phyloP scores from a whole-genome alignment of 306 rosid species.

The Medicago arabica region DNA sequence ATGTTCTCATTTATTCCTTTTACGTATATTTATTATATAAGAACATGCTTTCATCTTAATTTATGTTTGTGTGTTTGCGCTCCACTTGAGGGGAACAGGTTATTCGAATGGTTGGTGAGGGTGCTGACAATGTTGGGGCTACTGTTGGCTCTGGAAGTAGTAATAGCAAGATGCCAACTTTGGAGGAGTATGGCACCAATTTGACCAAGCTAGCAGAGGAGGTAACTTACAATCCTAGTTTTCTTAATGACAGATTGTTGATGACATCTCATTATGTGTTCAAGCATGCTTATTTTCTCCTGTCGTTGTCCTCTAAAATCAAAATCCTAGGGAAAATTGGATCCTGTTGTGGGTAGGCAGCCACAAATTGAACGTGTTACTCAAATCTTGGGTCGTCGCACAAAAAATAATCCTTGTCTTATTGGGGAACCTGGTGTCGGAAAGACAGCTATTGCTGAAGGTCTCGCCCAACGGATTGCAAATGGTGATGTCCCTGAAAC shows the following conservation, averaged over 20 bases:
- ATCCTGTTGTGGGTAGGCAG: conserved; percentile 98
- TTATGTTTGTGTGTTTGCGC: conserved; percentile 8
- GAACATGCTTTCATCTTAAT: neutral
- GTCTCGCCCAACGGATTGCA: conserved; percentile 93
- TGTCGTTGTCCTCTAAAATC: neutral
- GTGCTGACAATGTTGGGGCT: conserved; percentile 87
- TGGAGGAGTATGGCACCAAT: conserved; percentile 96
- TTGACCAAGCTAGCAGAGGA: conserved; percentile 96
- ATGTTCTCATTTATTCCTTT: neutral
- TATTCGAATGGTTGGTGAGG: conserved; percentile 99
- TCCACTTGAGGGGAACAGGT: conserved; percentile 60
- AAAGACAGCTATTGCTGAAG: conserved; percentile 97
- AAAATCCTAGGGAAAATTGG: conserved; percentile 78
- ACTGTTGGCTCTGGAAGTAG: conserved; percentile 87
- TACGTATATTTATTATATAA: neutral
- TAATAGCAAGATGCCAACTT: conserved; percentile 89
- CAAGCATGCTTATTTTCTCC: neutral
- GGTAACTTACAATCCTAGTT: conserved; percentile 49
- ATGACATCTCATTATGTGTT: conserved; percentile 9
- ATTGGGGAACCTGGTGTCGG: conserved; percentile 99
- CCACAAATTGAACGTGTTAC: conserved; percentile 94
- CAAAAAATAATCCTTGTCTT: conserved; percentile 94
- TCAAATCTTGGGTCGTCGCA: conserved; percentile 91
- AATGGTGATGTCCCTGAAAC: conserved; percentile 97
- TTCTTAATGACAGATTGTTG: conserved; percentile 3